phyloP scores from a whole-genome alignment of 495 filamentous ascomycete species.

The Penicillium subrubescens region DNA sequence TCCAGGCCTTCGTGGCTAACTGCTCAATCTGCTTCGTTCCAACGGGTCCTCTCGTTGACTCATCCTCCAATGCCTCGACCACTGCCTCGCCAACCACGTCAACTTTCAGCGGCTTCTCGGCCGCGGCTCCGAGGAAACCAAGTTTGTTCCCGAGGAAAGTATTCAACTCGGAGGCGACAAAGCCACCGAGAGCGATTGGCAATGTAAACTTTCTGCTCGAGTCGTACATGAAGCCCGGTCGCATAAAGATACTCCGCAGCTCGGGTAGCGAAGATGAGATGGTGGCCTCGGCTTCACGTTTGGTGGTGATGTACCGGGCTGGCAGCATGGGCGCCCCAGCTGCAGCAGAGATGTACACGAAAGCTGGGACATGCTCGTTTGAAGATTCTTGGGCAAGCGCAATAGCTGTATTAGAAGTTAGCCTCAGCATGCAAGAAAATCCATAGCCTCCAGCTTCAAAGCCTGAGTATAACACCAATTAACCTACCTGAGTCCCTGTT shows the following conservation, averaged over 20 bases:
- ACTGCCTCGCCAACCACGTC: constrained; percentile 84
- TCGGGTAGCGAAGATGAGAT: constrained; percentile 70
- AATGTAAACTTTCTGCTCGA: constrained; percentile 77
- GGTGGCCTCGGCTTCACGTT: constrained; percentile 82
- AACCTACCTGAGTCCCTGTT: constrained; percentile 78
- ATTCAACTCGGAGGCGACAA: constrained; percentile 71
- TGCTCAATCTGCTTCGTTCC: constrained; percentile 71
- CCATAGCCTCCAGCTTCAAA: not conserved
- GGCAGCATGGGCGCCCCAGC: constrained; percentile 83
- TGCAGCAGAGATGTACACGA: constrained; percentile 87
- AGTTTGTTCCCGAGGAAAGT: constrained; percentile 70
- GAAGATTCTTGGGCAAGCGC: constrained; percentile 81
- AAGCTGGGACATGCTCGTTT: constrained; percentile 62
- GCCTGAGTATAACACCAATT: not conserved
- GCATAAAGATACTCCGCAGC: constrained; percentile 79
- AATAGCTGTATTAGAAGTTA: constrained; percentile 49
- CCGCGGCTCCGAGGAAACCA: constrained; percentile 73
- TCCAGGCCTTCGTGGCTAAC: constrained; percentile 75
- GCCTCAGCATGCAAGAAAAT: constrained; percentile 20
- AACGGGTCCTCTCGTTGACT: constrained; percentile 66
- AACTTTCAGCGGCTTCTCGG: constrained; percentile 81
- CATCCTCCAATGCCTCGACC: constrained; percentile 75
- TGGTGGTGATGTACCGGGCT: constrained; percentile 83
- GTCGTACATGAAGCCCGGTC: constrained; percentile 90
- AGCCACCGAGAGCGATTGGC: constrained; percentile 74